Conservation (phyloP, 352 stramenopile genomes). For the Phytopythium litorale region DNA sequence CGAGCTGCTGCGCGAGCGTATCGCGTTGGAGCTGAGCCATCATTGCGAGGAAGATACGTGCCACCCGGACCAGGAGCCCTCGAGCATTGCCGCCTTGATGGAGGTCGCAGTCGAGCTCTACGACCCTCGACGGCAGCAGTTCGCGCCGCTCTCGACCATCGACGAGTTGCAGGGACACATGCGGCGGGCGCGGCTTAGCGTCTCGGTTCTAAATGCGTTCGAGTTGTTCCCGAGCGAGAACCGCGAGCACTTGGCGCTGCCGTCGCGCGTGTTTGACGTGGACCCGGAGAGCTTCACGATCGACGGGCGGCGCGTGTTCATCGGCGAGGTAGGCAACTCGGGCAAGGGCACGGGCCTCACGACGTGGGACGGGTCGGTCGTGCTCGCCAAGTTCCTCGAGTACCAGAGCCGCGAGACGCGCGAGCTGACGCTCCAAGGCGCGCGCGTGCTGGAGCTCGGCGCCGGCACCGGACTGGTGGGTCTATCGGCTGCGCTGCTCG, state of each 20-base stretch:
- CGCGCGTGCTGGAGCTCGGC: slow-evolving; percentile 77
- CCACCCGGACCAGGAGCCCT: background rate
- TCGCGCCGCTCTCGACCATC: slow-evolving; percentile 19
- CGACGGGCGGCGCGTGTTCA: slow-evolving; percentile 34
- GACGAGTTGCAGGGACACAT: slow-evolving; percentile 22
- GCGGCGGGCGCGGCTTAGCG: slow-evolving; percentile 33
- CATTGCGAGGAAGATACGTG: background rate
- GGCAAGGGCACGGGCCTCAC: slow-evolving; percentile 85
- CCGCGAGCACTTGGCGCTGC: slow-evolving; percentile 37
- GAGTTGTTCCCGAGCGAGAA: slow-evolving; percentile 11
- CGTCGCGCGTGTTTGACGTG: slow-evolving; percentile 51
- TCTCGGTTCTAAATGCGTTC: slow-evolving; percentile 21
- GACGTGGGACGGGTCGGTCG: slow-evolving; percentile 89
- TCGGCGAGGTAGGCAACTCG: slow-evolving; percentile 76
- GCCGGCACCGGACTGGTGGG: slow-evolving; percentile 85
- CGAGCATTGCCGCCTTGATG: background rate
- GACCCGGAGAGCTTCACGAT: slow-evolving; percentile 55
- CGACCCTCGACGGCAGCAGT: slow-evolving; percentile 28
- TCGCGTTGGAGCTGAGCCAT: slow-evolving; percentile 14
- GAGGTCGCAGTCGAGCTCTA: slow-evolving; percentile 39
- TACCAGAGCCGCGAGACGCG: slow-evolving; percentile 19
- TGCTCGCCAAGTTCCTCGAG: slow-evolving; percentile 92
- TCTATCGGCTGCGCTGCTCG: slow-evolving; percentile 72
- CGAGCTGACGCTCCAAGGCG: slow-evolving; percentile 20
- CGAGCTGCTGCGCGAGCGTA: slow-evolving; percentile 13